Conservation (phyloP, 257 asterid species). For the Fraxinus quadrangulata region DNA sequence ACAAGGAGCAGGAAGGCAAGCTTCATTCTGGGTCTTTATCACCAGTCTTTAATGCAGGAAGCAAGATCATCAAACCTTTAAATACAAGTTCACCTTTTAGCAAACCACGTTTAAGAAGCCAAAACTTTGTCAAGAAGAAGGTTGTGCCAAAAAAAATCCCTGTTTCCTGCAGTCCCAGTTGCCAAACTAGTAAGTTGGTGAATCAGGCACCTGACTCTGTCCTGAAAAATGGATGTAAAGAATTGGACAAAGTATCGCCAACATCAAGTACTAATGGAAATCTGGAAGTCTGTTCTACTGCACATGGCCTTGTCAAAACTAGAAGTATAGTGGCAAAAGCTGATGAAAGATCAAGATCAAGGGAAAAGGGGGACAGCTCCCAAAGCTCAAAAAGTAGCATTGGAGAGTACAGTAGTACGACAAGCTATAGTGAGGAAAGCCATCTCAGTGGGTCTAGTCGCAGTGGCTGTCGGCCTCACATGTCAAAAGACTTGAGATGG, state of each 20-base stretch:
- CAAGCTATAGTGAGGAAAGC: conserved; percentile 79
- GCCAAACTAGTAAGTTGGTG: conserved; percentile 24
- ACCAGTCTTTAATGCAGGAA: conserved; percentile 26
- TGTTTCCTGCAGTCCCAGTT: conserved; percentile 28
- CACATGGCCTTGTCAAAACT: conserved; percentile 30
- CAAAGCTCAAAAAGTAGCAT: conserved; percentile 80
- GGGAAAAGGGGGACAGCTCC: conserved; percentile 67
- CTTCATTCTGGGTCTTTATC: conserved; percentile 32
- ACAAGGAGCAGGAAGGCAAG: conserved; percentile 34
- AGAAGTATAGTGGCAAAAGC: conserved; percentile 38
- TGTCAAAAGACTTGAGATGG: conserved; percentile 88
- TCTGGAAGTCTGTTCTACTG: conserved; percentile 29
- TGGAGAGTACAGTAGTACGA: conserved; percentile 75
- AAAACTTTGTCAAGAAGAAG: conserved; percentile 52
- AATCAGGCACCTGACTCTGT: conserved; percentile 38
- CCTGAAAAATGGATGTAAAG: conserved; percentile 28
- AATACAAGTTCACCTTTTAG: conserved; percentile 33
- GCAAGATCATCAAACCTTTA: conserved; percentile 36
- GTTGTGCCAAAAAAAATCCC: conserved; percentile 24
- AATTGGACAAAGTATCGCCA: conserved; percentile 38
- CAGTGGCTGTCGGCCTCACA: conserved; percentile 74
- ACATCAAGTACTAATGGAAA: conserved; percentile 37
- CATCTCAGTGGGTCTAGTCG: conserved; percentile 59
- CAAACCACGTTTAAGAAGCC: conserved; percentile 42
- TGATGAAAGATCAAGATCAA: conserved; percentile 55